phyloP scores from a whole-genome alignment of 106 monocot genomes.

The Iris macrosiphon region DNA sequence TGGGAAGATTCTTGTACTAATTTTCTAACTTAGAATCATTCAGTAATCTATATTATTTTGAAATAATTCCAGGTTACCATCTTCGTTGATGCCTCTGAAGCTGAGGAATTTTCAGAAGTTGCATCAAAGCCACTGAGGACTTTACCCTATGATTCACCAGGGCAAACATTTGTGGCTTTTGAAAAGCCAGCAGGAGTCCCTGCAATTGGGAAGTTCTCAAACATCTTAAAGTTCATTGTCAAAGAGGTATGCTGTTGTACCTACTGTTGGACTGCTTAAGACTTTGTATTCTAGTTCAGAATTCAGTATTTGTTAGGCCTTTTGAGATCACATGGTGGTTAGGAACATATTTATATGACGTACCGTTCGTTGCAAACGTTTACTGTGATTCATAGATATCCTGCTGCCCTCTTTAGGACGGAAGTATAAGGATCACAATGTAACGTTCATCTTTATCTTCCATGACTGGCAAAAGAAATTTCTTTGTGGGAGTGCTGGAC shows the following conservation, averaged over 20 bases:
- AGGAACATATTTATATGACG: too few species aligned
- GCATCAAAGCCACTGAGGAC: constrained; percentile 55
- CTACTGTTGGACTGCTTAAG: background rate
- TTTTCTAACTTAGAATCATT: background rate
- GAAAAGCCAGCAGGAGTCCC: constrained; percentile 79
- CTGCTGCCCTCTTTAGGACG: too few species aligned
- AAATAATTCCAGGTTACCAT: constrained; percentile 57
- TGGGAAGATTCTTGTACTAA: background rate
- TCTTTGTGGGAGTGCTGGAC: too few species aligned
- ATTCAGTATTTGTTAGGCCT: too few species aligned
- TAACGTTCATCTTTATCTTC: too few species aligned
- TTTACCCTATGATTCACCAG: constrained; percentile 90
- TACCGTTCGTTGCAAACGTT: too few species aligned
- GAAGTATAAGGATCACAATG: too few species aligned
- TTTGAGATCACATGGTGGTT: too few species aligned
- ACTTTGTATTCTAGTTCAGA: background rate
- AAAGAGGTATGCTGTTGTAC: constrained; percentile 57
- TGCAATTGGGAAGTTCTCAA: constrained; percentile 81
- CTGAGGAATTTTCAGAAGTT: constrained; percentile 82
- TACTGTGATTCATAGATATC: too few species aligned
- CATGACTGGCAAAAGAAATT: too few species aligned
- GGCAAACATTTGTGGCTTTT: constrained; percentile 89
- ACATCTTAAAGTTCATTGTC: constrained; percentile 83
- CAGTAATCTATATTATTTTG: background rate
- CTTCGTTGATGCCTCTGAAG: constrained; percentile 90